Conservation (phyloP, 2,329 filamentous ascomycete genomes). For the Neofusicoccum kwambonambiense region DNA sequence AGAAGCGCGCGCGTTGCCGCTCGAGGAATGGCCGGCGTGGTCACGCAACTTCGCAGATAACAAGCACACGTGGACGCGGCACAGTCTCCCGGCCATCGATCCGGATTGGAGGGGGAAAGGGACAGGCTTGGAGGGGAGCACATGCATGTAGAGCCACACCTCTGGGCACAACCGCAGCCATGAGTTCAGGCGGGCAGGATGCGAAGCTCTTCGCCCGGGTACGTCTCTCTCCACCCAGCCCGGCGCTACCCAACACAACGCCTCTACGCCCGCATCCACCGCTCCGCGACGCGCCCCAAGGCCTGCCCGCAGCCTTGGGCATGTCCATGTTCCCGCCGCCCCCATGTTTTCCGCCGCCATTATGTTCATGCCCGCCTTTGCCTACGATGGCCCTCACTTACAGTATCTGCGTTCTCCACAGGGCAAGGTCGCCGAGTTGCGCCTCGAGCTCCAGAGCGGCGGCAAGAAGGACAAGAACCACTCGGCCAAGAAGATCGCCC, state of each 20-base stretch:
- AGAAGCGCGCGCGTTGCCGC: not conserved
- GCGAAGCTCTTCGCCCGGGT: conserved; percentile 99
- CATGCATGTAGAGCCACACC: conserved; percentile 17
- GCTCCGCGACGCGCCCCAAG: not conserved
- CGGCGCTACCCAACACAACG: conserved; percentile 26
- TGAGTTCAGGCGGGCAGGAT: conserved; percentile 78
- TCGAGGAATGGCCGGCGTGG: conserved; percentile 9
- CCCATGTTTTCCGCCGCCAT: conserved; percentile 15
- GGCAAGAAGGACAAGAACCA: conserved; percentile 98
- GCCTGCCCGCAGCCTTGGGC: not conserved
- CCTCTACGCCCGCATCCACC: conserved; percentile 19
- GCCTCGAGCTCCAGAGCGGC: conserved; percentile 87
- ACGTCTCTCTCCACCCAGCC: conserved; percentile 43
- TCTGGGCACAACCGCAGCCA: conserved; percentile 38
- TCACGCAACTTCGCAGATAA: conserved; percentile 16
- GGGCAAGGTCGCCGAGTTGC: conserved; percentile 98
- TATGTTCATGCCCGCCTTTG: conserved; percentile 41
- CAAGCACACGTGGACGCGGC: conserved; percentile 7
- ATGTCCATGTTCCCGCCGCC: not conserved
- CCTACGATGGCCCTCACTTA: conserved; percentile 49
- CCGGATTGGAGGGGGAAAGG: conserved; percentile 18
- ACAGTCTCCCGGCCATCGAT: not conserved
- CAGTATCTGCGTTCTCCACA: conserved; percentile 55
- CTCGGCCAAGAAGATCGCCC: conserved; percentile 89
- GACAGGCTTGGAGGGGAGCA: conserved; percentile 18